A percentile compares a stretch with the other conserved stretches of the same genome.
These are phyloP conservation scores for Cucurbita ficifolia DNA, from an alignment of 306 rosid genomes.

Conservation along the genomic window DNA sequence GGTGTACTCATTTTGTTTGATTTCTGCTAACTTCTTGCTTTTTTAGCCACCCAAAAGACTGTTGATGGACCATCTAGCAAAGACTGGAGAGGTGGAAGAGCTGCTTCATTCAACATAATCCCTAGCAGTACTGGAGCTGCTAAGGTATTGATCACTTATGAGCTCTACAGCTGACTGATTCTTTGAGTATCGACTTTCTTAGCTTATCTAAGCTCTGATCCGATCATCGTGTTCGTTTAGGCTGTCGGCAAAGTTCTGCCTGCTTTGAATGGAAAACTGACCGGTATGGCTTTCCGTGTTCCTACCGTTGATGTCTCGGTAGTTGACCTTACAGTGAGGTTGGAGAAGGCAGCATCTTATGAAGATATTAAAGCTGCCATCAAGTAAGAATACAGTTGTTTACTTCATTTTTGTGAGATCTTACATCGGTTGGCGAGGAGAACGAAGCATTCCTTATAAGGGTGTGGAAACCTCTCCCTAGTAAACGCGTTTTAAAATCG, in stretches of 20 bases:
- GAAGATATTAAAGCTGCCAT: conserved; percentile 47
- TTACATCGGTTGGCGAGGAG: no score
- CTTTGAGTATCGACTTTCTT: background rate
- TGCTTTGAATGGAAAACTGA: conserved; percentile 55
- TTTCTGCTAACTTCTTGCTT: background rate
- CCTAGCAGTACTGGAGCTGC: conserved; percentile 99
- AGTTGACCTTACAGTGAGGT: conserved; percentile 65
- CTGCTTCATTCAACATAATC: conserved; percentile 94
- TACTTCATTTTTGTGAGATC: background rate
- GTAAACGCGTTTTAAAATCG: no score
- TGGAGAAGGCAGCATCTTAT: conserved; percentile 37
- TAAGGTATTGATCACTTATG: conserved; percentile 38
- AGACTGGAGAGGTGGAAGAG: conserved; percentile 99
- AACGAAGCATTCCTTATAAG: no score
- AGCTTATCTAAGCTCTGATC: background rate
- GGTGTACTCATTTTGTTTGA: background rate
- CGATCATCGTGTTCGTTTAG: conserved; percentile 9
- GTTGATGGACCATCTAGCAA: conserved; percentile 95
- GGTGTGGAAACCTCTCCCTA: no score
- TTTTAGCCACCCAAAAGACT: conserved; percentile 87
- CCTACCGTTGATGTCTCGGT: conserved; percentile 72
- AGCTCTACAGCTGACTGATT: background rate
- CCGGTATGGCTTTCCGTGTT: conserved; percentile 77
- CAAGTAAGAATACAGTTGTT: conserved; percentile 28
- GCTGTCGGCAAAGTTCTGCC: conserved; percentile 72